Conservation (phyloP, 2,329 filamentous ascomycete genomes). For the Aureobasidium sp. region DNA sequence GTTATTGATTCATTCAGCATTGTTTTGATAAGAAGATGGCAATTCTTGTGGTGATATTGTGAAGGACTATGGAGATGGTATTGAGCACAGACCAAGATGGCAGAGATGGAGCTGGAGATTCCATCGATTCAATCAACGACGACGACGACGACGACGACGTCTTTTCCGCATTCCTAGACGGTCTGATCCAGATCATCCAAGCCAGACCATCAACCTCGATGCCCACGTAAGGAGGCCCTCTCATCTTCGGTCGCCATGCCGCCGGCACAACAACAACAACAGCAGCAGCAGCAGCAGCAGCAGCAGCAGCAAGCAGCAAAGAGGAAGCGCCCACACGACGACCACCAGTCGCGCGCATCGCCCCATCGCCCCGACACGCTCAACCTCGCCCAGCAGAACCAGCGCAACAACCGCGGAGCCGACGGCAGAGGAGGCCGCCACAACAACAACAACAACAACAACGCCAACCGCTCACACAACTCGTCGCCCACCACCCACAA, state of each 20-base stretch:
- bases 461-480: conserved; percentile 8
- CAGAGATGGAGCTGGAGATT: conserved; percentile 57
- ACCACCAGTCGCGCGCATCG: conserved; percentile 38
- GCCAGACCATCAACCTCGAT: too few species aligned
- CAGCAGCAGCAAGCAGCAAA: too few species aligned
- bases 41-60: neutral
- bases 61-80: neutral
- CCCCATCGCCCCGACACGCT: conserved; percentile 46
- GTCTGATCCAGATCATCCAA: too few species aligned
- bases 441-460: too few species aligned
- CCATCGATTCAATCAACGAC: too few species aligned
- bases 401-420: conserved; percentile 24
- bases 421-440: neutral
- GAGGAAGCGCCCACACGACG: conserved; percentile 48
- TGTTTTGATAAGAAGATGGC: neutral
- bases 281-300: too few species aligned
- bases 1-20: neutral
- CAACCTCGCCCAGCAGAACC: conserved; percentile 47
- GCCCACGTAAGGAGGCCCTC: too few species aligned
- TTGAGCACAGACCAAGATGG: conserved; percentile 19
- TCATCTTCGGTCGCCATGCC: too few species aligned
- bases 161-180: too few species aligned
- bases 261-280: too few species aligned
- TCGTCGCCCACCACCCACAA: conserved; percentile 17
- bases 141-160: too few species aligned